A percentile compares a stretch with the other conserved stretches of the same genome.
Conservation (phyloP, 345 rosid genomes). For the Hibiscus tridactylites region DNA sequence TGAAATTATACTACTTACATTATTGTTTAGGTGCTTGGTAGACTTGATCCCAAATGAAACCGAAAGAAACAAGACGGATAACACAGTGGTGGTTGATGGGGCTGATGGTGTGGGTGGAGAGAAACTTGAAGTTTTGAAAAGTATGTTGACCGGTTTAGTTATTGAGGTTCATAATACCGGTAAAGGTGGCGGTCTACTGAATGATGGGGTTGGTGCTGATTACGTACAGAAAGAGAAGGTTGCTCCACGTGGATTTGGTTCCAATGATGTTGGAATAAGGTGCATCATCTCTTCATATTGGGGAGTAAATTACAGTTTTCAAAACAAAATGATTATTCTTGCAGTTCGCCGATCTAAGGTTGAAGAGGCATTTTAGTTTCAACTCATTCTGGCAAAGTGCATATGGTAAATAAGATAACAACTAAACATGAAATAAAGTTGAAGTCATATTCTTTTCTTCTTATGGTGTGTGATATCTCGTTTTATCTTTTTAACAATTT, state of each 20-base stretch:
- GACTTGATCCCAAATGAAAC: constrained; percentile 45
- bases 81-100: constrained; percentile 67
- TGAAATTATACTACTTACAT: constrained; percentile 11
- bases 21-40: constrained; percentile 47
- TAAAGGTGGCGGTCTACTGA: constrained; percentile 66
- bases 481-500: background rate
- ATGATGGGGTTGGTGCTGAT: constrained; percentile 92
- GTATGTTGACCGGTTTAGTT: constrained; percentile 36
- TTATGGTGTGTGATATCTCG: background rate
- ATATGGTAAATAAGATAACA: background rate
- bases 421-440: background rate
- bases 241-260: constrained; percentile 58
- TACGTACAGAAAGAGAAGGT: constrained; percentile 92
- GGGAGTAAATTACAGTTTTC: background rate
- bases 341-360: background rate
- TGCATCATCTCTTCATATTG: constrained; percentile 21
- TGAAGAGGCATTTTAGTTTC: background rate
- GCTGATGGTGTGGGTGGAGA: constrained; percentile 92
- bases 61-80: constrained; percentile 17
- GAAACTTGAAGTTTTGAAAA: constrained; percentile 53
- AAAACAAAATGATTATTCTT: background rate
- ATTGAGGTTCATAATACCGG: constrained; percentile 76
- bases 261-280: constrained; percentile 52
- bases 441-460: background rate
- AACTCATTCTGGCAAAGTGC: background rate